Evolutionary conservation across 2,329 filamentous ascomycete species (phyloP), one percentile per base, ranked within the genome.

Genomic region (Talaromyces sp.): DNA sequence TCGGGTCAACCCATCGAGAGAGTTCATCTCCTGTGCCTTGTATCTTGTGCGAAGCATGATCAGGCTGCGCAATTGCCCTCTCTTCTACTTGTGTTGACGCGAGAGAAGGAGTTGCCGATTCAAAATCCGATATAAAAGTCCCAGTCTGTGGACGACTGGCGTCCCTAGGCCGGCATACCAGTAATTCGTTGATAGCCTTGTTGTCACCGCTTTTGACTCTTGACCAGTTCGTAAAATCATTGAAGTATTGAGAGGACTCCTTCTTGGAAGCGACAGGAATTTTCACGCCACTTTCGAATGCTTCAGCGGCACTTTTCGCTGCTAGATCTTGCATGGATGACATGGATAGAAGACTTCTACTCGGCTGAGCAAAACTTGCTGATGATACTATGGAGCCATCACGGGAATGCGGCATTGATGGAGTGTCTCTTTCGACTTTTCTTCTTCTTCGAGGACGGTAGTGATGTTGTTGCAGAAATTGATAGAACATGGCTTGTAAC

Each of bases 391-490:
- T 22, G 19, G 38, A 31, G 6, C 15, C 56, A 53, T 59, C 5
- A 25, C 43, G 49, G 38, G 59, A 51, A 58, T 11, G 27, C 17
- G 22, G 53, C 27, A 54, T 53, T 60, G 65, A 15, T 67, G 64
- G 10, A 64, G 51, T 3, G 4, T 29, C 13, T 67, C 67, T 58
- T 49, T 61, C 59, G 67, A 22, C 19, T 15, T 38, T 53, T 71
- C 47, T 71, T 67, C 53, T 70, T 72, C 60, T 68, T 67, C 76
- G 82, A 10, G 90, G 89, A 3, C 84, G 83, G 70, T 94, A 89
- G 67, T 90, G 83, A 71, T 95, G 84, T 31, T 88, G 88, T 64
- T 86, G 87, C 6, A 98, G 78, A 77, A 96, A 97, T 67, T 92
- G 87, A 58, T 84, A 85, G 29, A 91, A 82, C 73, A 93, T 86